A percentile compares a stretch with the other conserved stretches of the same genome.
phyloP scores from a whole-genome alignment of 208 protist genomes.

The Trichomonas vaginalis region DNA sequence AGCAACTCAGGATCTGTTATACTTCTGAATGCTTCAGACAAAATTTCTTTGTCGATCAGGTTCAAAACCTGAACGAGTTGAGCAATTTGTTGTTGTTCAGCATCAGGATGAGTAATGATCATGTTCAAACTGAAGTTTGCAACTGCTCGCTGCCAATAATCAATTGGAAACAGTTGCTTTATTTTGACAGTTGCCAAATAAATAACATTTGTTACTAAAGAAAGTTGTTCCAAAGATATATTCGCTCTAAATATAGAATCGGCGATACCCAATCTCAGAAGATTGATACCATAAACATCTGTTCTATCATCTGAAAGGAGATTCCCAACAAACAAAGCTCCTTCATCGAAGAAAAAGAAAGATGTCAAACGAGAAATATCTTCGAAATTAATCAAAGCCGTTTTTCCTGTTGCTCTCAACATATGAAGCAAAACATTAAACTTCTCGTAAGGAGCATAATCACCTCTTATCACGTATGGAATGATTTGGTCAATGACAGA shows the following conservation, averaged over 20 bases:
- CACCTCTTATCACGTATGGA: not conserved
- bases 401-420: not conserved
- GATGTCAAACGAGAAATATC: not conserved
- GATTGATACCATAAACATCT: not conserved
- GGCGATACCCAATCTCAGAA: not conserved
- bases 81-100: not conserved
- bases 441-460: not conserved
- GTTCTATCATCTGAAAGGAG: not conserved
- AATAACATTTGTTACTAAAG: not conserved
- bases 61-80: not conserved
- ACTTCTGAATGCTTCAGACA: not conserved
- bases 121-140: not conserved
- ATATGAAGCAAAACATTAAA: not conserved
- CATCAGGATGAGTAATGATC: not conserved
- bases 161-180: not conserved
- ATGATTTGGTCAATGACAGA: not conserved
- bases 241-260: not conserved
- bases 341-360: not conserved
- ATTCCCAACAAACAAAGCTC: not conserved
- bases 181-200: not conserved
- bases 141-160: not conserved
- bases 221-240: not conserved
- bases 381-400: not conserved
- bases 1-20: not conserved
- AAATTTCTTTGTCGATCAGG: not conserved